Conservation (phyloP, 352 stramenopile species). For the Phytophthora ohioensis region DNA sequence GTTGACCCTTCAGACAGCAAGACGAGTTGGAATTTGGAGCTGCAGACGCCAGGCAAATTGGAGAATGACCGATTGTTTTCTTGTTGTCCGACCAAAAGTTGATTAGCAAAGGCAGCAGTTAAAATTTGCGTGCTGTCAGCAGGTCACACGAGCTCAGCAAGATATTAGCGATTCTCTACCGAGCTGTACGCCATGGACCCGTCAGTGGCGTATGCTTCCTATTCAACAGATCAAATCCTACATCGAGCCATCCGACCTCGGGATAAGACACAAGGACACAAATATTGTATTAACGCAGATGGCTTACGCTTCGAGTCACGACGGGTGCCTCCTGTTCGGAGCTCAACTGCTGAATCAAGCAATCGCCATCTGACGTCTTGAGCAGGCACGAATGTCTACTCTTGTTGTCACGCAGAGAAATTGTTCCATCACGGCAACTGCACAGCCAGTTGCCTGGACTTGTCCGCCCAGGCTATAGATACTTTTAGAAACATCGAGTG, state of each 20-base stretch:
- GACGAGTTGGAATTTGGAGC: slow-evolving; percentile 12
- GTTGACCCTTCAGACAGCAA: neutral
- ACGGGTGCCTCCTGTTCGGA: slow-evolving; percentile 16
- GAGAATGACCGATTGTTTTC: slow-evolving; percentile 21
- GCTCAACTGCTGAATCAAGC: slow-evolving; percentile 29
- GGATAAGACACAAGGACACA: slow-evolving; percentile 24
- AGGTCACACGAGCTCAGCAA: slow-evolving; percentile 3
- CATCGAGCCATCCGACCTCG: slow-evolving; percentile 15
- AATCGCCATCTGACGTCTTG: neutral
- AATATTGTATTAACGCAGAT: slow-evolving; percentile 20
- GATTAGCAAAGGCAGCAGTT: slow-evolving; percentile 3
- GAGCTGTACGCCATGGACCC: neutral
- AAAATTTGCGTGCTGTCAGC: neutral
- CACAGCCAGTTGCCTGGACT: slow-evolving; percentile 12
- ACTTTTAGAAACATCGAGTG: neutral
- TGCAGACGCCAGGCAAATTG: slow-evolving; percentile 26
- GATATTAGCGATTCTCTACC: slow-evolving; percentile 12
- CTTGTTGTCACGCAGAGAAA: slow-evolving; percentile 10
- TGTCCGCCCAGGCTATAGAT: slow-evolving; percentile 16
- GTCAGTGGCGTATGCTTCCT: slow-evolving; percentile 19
- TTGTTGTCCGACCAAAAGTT: slow-evolving; percentile 16
- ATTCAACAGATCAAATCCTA: slow-evolving; percentile 21
- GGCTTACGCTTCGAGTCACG: slow-evolving; percentile 6
- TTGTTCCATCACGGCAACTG: slow-evolving; percentile 10
- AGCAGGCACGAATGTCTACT: neutral